Evolutionary conservation across 257 asterid genomes (phyloP).

Genomic region (Solanum ossicruentum): DNA sequence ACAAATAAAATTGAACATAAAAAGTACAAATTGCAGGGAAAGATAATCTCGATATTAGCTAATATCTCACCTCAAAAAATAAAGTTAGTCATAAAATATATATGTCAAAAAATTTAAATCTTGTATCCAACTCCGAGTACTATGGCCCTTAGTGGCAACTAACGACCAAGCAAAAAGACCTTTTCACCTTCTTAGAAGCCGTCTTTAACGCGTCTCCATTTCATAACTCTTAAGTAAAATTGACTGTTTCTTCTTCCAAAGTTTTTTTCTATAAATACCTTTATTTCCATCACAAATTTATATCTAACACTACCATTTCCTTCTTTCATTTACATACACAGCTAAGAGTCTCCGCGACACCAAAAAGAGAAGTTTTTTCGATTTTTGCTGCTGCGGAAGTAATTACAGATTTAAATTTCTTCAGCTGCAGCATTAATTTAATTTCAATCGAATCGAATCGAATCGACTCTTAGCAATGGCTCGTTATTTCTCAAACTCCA

Average conservation of each 20-base stretch:
- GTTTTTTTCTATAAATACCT: neutral
- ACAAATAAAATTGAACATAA: too few relatives aligned
- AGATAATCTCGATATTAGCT: too few relatives aligned
- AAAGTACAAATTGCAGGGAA: too few relatives aligned
- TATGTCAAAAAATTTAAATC: too few relatives aligned
- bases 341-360: neutral
- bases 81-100: neutral
- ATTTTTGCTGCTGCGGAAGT: constrained; percentile 6
- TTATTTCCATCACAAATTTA: neutral
- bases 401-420: neutral
- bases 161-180: neutral
- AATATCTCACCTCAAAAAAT: neutral
- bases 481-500: constrained; percentile 15
- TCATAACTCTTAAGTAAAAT: neutral
- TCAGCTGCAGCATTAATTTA: neutral
- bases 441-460: neutral
- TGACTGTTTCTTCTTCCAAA: neutral
- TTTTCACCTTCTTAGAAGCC: neutral
- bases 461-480: constrained; percentile 10
- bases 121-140: neutral
- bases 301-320: neutral
- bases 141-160: neutral
- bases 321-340: neutral
- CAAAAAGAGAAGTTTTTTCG: neutral
- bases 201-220: neutral